Conservation (phyloP, 805 yeast species). For the Tetrapisispora phaffii region DNA sequence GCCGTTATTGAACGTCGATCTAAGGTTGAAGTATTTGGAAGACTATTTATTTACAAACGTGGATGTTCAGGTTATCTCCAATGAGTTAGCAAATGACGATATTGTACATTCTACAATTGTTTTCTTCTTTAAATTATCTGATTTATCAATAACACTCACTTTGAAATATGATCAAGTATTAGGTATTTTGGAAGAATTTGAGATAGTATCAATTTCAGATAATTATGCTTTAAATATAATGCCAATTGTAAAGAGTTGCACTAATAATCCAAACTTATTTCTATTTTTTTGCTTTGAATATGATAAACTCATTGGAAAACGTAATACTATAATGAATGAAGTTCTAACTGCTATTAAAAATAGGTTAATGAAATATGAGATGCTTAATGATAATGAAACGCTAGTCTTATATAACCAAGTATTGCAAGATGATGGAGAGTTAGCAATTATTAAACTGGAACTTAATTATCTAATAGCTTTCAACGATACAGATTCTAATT, state of each 20-base stretch:
- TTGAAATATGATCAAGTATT: conserved; percentile 1
- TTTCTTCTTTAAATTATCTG: conserved; percentile 1
- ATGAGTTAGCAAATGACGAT: neutral
- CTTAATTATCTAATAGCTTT: neutral
- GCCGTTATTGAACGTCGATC: conserved; percentile 20
- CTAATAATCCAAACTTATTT: conserved; percentile 8
- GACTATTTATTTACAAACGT: conserved; percentile 12
- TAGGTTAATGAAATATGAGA: neutral
- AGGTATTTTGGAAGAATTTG: neutral
- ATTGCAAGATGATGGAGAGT: neutral
- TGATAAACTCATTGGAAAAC: conserved; percentile 12
- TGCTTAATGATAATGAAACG: neutral
- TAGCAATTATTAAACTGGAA: neutral
- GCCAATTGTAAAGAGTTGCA: neutral
- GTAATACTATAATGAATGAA: conserved; percentile 5
- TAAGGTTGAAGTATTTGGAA: conserved; percentile 13
- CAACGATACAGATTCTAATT: neutral
- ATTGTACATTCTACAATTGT: neutral
- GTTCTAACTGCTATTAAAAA: neutral
- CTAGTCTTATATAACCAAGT: neutral
- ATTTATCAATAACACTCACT: neutral
- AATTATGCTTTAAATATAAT: conserved; percentile 6
- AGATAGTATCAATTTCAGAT: conserved; percentile 1
- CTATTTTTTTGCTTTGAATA: conserved; percentile 20
- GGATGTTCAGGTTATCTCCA: conserved; percentile 4